Evolutionary conservation across 108 stramenopile genomes (phyloP), one percentile per base, ranked within the genome.

Genomic region (Epithemia pelagica): DNA sequence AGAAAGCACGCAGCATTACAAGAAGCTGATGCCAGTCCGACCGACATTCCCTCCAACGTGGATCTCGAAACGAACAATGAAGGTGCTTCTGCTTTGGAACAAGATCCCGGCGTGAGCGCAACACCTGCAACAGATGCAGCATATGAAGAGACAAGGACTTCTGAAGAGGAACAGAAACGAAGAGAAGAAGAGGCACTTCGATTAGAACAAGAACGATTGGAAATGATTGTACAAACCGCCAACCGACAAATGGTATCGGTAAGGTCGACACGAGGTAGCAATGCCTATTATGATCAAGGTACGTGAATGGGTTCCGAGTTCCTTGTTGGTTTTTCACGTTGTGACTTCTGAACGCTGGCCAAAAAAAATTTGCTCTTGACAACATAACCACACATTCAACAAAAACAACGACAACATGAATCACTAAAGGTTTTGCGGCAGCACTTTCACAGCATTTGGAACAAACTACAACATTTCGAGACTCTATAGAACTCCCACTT

Each of bases 361-460:
- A n/a, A n/a, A n/a, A n/a, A n/a, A n/a, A n/a, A n/a, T n/a, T n/a
- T n/a, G n/a, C n/a, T n/a, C n/a, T n/a, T n/a, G n/a, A n/a, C n/a
- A n/a, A n/a, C n/a, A n/a, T n/a, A n/a, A n/a, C n/a, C n/a, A n/a
- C n/a, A n/a, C n/a, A n/a, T n/a, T n/a, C n/a, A n/a, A n/a, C n/a
- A n/a, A n/a, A n/a, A n/a, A n/a, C n/a, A n/a, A n/a, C n/a, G n/a
- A n/a, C n/a, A n/a, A n/a, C n/a, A n/a, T n/a, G n/a, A n/a, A n/a
- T n/a, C n/a, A n/a, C n/a, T 73, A 77, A 80, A 72, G 79, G 79
- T 32, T 81, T 79, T 69, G 80, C 83, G 29, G 80, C 78, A 0
- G 74, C 80, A 8, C 57, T 83, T 64, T 71, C 72, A 19, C 70
- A 76, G 27, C 69, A 73, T 70, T 63, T 70, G 56, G 61, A 69